These are phyloP conservation scores for Backusella parvicylindrica DNA, from an alignment of 192 early-diverging fungal genomes.

Conservation along the genomic window DNA sequence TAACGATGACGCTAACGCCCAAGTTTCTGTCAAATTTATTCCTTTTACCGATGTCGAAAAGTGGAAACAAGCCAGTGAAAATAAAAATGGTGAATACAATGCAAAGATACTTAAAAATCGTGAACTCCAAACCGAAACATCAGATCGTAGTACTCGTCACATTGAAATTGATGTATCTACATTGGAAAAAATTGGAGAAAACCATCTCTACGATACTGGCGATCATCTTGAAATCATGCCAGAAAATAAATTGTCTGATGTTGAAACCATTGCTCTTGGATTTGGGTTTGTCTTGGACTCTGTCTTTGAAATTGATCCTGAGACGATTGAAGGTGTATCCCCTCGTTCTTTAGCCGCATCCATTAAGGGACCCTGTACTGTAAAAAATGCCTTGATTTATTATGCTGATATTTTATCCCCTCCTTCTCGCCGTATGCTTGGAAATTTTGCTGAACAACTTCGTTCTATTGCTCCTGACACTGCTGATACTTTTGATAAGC, in stretches of 20 bases:
- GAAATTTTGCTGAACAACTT: conserved; percentile 35
- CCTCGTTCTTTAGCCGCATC: conserved; percentile 41
- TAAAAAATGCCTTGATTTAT: conserved; percentile 41
- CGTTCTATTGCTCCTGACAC: conserved; percentile 31
- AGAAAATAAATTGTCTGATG: conserved; percentile 33
- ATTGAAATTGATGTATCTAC: conserved; percentile 35
- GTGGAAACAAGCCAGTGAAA: conserved; percentile 9
- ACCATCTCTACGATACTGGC: conserved; percentile 37
- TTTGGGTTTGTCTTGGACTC: conserved; percentile 50
- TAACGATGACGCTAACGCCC: background rate
- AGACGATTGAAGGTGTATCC: conserved; percentile 24
- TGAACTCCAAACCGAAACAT: conserved; percentile 39
- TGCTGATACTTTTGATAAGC: conserved; percentile 25
- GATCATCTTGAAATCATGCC: conserved; percentile 56
- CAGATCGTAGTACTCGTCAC: conserved; percentile 43
- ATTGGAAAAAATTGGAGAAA: background rate
- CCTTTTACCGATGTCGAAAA: background rate
- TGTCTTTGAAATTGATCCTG: conserved; percentile 41
- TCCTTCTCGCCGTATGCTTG: conserved; percentile 38
- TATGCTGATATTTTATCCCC: conserved; percentile 47
- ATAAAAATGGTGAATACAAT: conserved; percentile 22
- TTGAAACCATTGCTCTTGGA: conserved; percentile 38
- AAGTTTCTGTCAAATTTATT: conserved; percentile 17
- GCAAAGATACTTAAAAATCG: conserved; percentile 32
- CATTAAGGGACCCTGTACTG: conserved; percentile 41